Conservation (phyloP, 176 grass and related monocot species). For the Typha latifolia region DNA sequence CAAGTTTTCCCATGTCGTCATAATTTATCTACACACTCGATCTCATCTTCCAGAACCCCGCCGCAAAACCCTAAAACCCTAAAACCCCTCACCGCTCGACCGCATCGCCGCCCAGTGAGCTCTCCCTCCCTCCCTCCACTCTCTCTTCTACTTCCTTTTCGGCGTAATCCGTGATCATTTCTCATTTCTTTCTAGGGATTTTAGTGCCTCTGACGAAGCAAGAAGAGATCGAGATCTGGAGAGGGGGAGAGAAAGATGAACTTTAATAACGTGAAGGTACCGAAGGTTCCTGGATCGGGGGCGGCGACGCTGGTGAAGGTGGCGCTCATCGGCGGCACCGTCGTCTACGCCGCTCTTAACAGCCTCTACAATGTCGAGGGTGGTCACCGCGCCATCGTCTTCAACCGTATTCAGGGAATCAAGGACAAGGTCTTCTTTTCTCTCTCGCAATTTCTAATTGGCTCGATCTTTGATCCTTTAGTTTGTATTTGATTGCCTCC, state of each 20-base stretch:
- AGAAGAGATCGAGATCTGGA: background rate
- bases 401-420: constrained; percentile 73
- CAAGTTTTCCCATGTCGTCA: too few species aligned
- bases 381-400: constrained; percentile 51
- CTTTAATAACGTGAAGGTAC: constrained; percentile 1
- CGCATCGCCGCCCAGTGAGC: too few species aligned
- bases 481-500: background rate
- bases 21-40: too few species aligned
- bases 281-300: background rate
- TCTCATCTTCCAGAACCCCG: too few species aligned
- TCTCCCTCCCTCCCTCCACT: too few species aligned
- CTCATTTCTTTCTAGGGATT: background rate
- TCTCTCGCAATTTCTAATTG: background rate
- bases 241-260: background rate
- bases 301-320: constrained; percentile 11
- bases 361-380: constrained; percentile 20
- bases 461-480: background rate
- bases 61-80: too few species aligned
- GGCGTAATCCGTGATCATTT: background rate
- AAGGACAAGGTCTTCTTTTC: constrained; percentile 45
- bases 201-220: background rate
- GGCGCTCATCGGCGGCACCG: constrained; percentile 10
- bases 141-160: background rate
- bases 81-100: too few species aligned
- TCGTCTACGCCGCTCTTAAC: constrained; percentile 11